phyloP scores from a whole-genome alignment of 2,329 filamentous ascomycete species.

The Colletotrichum siamense region DNA sequence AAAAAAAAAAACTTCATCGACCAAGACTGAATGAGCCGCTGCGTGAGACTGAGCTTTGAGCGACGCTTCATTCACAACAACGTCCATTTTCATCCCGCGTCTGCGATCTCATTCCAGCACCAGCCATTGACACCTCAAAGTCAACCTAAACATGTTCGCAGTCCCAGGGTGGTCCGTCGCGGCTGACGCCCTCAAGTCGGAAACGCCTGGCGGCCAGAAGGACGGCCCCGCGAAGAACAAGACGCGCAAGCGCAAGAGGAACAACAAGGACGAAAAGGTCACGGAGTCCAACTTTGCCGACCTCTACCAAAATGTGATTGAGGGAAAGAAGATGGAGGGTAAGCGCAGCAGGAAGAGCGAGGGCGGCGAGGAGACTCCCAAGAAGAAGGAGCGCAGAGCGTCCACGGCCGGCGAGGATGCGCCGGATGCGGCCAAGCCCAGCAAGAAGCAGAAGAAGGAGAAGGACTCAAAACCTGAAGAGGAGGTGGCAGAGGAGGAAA shows the following conservation, averaged over 20 bases:
- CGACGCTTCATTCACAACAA: neutral
- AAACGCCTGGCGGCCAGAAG: constrained; percentile 46
- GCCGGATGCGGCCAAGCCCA: neutral
- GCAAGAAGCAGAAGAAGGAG: constrained; percentile 28
- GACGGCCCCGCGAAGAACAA: constrained; percentile 53
- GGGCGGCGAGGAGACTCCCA: constrained; percentile 16
- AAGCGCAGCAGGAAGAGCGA: constrained; percentile 19
- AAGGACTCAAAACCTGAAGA: constrained; percentile 24
- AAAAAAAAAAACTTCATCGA: constrained; percentile 25
- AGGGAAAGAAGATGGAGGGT: constrained; percentile 55
- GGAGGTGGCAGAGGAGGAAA: constrained; percentile 25
- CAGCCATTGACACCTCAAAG: neutral
- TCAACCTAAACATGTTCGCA: constrained; percentile 73
- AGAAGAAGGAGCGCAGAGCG: constrained; percentile 30
- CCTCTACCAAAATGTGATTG: constrained; percentile 81
- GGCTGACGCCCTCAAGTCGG: constrained; percentile 72
- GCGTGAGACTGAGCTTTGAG: constrained; percentile 1
- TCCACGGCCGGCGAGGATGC: constrained; percentile 25
- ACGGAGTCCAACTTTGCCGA: constrained; percentile 75
- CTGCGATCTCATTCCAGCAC: neutral
- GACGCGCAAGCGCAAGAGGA: constrained; percentile 58
- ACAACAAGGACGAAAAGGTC: constrained; percentile 48
- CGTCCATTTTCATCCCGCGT: neutral
- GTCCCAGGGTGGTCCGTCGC: constrained; percentile 92
- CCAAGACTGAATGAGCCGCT: neutral